Conservation (phyloP, 495 filamentous ascomycete species). For the Poronia punctata region DNA sequence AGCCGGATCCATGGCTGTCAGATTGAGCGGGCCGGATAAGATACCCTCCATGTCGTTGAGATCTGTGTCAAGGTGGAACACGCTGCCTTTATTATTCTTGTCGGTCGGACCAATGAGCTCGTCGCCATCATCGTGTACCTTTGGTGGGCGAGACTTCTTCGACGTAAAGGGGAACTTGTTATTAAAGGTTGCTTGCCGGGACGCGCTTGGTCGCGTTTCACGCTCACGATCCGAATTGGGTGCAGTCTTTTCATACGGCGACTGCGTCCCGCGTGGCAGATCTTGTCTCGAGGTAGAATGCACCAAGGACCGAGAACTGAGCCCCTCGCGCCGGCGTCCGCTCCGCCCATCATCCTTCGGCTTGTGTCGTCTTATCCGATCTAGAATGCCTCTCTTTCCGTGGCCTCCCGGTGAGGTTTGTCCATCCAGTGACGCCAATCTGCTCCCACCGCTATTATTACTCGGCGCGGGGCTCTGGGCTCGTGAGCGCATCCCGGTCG, state of each 20-base stretch:
- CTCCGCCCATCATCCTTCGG: constrained; percentile 49
- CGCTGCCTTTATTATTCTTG: constrained; percentile 33
- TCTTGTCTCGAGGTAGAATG: constrained; percentile 45
- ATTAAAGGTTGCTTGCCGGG: constrained; percentile 52
- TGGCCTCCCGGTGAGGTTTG: constrained; percentile 56
- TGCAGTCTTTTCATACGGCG: constrained; percentile 39
- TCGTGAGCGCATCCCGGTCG: constrained; percentile 41
- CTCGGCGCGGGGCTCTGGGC: constrained; percentile 73
- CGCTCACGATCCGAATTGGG: constrained; percentile 20
- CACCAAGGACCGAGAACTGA: constrained; percentile 44
- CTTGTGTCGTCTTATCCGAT: constrained; percentile 55
- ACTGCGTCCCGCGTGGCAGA: constrained; percentile 36
- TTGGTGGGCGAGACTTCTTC: constrained; percentile 35
- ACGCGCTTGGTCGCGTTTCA: constrained; percentile 23
- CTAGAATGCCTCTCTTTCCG: constrained; percentile 59
- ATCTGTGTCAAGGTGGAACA: constrained; percentile 75
- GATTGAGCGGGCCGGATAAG: constrained; percentile 53
- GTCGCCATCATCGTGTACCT: constrained; percentile 36
- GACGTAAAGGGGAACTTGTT: constrained; percentile 46
- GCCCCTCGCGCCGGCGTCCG: constrained; percentile 45
- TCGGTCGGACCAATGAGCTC: constrained; percentile 40
- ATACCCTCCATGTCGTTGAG: constrained; percentile 80
- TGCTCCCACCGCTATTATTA: constrained; percentile 47
- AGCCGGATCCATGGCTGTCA: constrained; percentile 54
- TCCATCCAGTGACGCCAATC: constrained; percentile 39